Evolutionary conservation across 2,329 filamentous ascomycete species (phyloP).

Genomic region (Zymoseptoria passerinii): DNA sequence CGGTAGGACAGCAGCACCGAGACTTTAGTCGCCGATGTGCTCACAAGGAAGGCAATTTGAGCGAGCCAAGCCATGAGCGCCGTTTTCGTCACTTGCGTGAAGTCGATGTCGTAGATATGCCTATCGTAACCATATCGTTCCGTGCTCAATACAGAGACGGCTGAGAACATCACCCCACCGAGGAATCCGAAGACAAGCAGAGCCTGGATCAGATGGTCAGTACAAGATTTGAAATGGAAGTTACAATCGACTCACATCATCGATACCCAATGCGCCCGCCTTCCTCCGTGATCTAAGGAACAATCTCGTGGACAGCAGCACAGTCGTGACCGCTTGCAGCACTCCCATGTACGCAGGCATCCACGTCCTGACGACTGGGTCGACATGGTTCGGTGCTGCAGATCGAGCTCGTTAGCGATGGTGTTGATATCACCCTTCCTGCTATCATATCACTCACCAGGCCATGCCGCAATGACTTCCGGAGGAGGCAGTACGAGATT

Average conservation of each 20-base stretch:
- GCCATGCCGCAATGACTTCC: constrained; percentile 6
- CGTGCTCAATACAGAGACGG: constrained; percentile 16
- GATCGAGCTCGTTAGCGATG: not conserved
- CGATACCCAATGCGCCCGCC: constrained; percentile 23
- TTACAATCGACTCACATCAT: constrained; percentile 20
- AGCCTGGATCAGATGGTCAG: constrained; percentile 2
- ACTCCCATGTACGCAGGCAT: constrained; percentile 25
- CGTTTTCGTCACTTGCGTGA: constrained; percentile 11
- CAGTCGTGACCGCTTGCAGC: constrained; percentile 20
- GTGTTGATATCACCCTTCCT: not conserved
- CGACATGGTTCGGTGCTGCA: constrained; percentile 17
- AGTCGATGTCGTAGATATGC: constrained; percentile 31
- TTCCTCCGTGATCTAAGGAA: constrained; percentile 20
- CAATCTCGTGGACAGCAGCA: constrained; percentile 20
- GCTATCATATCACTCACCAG: not conserved
- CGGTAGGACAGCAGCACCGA: constrained; percentile 36
- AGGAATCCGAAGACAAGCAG: constrained; percentile 19
- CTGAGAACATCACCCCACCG: constrained; percentile 16
- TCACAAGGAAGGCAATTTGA: constrained; percentile 28
- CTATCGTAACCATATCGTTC: constrained; percentile 25
- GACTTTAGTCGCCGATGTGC: constrained; percentile 28
- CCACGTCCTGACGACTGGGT: constrained; percentile 26
- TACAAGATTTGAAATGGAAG: not conserved
- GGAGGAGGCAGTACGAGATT: not conserved
- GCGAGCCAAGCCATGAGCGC: constrained; percentile 28